Evolutionary conservation across 768 basidiomycete genomes (phyloP), one percentile per base, ranked within the genome.

Genomic region (Rhodotorula kratochvilovae): DNA sequence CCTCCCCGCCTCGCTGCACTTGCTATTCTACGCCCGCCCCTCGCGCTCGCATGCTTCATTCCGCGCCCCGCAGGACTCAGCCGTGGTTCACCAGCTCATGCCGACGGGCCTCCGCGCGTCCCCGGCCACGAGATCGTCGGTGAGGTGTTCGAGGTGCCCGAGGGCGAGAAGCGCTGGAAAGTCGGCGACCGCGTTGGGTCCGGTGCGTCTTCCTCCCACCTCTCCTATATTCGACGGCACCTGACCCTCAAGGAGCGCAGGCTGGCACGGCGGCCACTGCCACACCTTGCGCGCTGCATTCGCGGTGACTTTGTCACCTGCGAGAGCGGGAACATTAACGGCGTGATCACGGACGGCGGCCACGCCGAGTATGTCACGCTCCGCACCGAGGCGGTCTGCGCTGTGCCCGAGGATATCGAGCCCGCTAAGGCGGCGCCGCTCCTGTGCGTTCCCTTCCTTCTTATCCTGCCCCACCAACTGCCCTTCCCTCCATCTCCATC

Each of bases 281-380:
- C n/a, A 33, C n/a, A 19, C 5, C 5, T 68, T 33, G 12, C 21
- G 7, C 43, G 25, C 0, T 71, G 69, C 67, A 10, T 33, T 2
- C 25, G 33, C 19, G 68, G 73, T 6, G 63, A 72, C n/a, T 71
- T 62, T 50, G 65, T 71, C 13, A 72, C 69, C 19, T 79, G 79
- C 70, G 53, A 68, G 61, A 71, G 75, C 17, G 69, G 74, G 53
- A 60, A 56, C 43, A 72, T 78, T 65, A 78, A 78, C 58, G 79
- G 56, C 45, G 15, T 70, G 60, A 29, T 50, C 19, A 42, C 56
- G n/a, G 68, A 71, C 48, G 69, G 69, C 59, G 76, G 73, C 0
- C 68, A 76, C 53, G 74, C 74, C 55, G 72, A 78, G 63, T 78
- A 76, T 58, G 80, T 78, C 13, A 77, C 78, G 1, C 72, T 82